A percentile compares a stretch with the other conserved stretches of the same genome.
Evolutionary conservation across 805 yeast genomes (phyloP).

Genomic region (Myxozyma vanderwaltii): DNA sequence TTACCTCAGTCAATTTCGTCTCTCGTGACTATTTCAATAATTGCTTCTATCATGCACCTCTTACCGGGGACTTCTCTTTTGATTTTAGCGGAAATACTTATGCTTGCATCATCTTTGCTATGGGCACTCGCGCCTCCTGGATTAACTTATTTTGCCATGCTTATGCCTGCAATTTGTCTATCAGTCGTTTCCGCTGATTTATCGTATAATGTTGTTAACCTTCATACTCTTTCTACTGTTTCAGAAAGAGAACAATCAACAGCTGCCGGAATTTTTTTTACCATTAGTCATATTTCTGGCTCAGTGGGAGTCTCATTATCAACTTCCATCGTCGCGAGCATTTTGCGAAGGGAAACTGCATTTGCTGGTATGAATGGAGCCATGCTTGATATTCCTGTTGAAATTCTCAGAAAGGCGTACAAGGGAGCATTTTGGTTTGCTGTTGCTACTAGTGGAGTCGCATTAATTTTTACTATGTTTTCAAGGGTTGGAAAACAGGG

Average conservation of each 20-base stretch:
- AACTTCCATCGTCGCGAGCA: slow-evolving; percentile 46
- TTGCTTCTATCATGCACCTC: slow-evolving; percentile 53
- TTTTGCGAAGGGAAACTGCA: slow-evolving; percentile 13
- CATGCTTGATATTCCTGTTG: neutral
- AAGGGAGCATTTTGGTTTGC: slow-evolving; percentile 39
- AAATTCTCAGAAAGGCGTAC: slow-evolving; percentile 19
- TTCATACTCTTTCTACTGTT: slow-evolving; percentile 49
- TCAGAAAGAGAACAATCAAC: slow-evolving; percentile 47
- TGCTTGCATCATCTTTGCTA: slow-evolving; percentile 44
- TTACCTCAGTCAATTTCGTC: slow-evolving; percentile 51
- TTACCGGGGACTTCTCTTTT: slow-evolving; percentile 49
- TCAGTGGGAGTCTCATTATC: slow-evolving; percentile 50
- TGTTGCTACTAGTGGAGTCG: slow-evolving; percentile 41
- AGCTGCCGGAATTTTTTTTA: slow-evolving; percentile 55
- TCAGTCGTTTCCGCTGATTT: slow-evolving; percentile 53
- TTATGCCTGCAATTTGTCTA: slow-evolving; percentile 49
- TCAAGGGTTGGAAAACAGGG: slow-evolving; percentile 43
- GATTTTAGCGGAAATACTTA: slow-evolving; percentile 44
- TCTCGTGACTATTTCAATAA: slow-evolving; percentile 45
- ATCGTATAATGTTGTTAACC: slow-evolving; percentile 50
- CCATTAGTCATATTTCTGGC: slow-evolving; percentile 47
- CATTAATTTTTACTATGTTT: slow-evolving; percentile 40
- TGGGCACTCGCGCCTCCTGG: slow-evolving; percentile 48
- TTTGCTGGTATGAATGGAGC: neutral
- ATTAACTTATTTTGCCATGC: slow-evolving; percentile 49